These are phyloP conservation scores for Capsicum chinense DNA, from an alignment of 257 asterid species.

Conservation along the genomic window DNA sequence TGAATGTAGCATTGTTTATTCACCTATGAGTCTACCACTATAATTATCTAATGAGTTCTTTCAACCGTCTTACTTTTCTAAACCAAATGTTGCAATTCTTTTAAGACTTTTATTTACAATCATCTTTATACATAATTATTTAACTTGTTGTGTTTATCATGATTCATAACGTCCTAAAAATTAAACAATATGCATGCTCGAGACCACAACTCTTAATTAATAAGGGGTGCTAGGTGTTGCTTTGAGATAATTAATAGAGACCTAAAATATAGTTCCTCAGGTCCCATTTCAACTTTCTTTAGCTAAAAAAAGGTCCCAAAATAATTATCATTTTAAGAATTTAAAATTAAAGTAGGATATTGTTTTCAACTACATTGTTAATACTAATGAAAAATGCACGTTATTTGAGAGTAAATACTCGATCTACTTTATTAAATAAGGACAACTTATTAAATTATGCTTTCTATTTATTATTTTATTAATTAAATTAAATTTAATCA, in stretches of 20 bases:
- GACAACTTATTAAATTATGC: too few relatives aligned
- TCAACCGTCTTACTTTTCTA: neutral
- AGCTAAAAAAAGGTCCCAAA: too few relatives aligned
- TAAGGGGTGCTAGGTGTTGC: neutral
- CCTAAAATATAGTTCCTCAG: too few relatives aligned
- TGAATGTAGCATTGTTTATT: neutral
- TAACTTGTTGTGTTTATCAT: neutral
- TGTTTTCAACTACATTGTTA: too few relatives aligned
- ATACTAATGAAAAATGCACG: too few relatives aligned
- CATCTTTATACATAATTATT: neutral
- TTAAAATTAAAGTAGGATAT: too few relatives aligned
- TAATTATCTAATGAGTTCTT: neutral
- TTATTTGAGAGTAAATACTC: too few relatives aligned
- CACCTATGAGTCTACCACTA: neutral
- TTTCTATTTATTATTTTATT: neutral
- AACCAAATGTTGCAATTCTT: neutral
- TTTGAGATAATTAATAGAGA: neutral
- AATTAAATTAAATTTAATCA: too few relatives aligned
- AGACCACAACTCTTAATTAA: neutral
- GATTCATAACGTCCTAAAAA: neutral
- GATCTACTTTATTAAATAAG: too few relatives aligned
- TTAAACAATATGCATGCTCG: neutral
- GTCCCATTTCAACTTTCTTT: too few relatives aligned
- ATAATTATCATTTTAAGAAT: too few relatives aligned
- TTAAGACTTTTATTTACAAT: neutral